Conservation (phyloP, 371 early-diverging fungal species). For the Umbelopsis sp. region DNA sequence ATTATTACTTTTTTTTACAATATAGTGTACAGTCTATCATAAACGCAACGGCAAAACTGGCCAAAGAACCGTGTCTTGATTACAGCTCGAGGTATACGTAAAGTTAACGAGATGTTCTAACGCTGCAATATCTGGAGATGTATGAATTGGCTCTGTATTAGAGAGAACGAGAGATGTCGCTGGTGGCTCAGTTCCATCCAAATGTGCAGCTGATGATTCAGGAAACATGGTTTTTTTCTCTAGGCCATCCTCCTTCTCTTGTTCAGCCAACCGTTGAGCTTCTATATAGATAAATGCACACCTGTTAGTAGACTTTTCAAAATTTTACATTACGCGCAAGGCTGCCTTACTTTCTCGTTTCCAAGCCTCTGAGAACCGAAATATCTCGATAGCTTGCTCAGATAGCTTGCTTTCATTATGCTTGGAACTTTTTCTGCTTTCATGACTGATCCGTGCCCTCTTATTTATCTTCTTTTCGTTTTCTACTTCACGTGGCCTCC, state of each 20-base stretch:
- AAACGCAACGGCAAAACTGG: constrained; percentile 40
- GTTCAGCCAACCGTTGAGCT: constrained; percentile 22
- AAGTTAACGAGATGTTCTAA: constrained; percentile 39
- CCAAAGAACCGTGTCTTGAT: constrained; percentile 30
- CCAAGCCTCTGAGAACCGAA: constrained; percentile 46
- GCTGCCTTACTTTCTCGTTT: constrained; percentile 30
- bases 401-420: constrained; percentile 19
- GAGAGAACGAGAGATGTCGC: constrained; percentile 31
- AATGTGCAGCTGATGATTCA: constrained; percentile 29
- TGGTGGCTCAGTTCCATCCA: constrained; percentile 37
- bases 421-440: background rate
- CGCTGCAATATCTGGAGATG: constrained; percentile 21
- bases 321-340: background rate
- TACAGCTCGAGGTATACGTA: constrained; percentile 29
- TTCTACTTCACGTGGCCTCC: background rate
- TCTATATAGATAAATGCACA: background rate
- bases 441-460: background rate
- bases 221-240: constrained; percentile 20
- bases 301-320: constrained; percentile 19
- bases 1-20: background rate
- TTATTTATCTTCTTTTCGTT: constrained; percentile 20
- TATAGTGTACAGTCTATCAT: constrained; percentile 23
- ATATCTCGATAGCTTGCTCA: constrained; percentile 44
- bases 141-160: background rate
- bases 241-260: constrained; percentile 31